Percentiles rank a stretch among this genome's conserved stretches.
Evolutionary conservation across 164 flowering plant genomes (phyloP).

Genomic region (Tinospora cordifolia): DNA sequence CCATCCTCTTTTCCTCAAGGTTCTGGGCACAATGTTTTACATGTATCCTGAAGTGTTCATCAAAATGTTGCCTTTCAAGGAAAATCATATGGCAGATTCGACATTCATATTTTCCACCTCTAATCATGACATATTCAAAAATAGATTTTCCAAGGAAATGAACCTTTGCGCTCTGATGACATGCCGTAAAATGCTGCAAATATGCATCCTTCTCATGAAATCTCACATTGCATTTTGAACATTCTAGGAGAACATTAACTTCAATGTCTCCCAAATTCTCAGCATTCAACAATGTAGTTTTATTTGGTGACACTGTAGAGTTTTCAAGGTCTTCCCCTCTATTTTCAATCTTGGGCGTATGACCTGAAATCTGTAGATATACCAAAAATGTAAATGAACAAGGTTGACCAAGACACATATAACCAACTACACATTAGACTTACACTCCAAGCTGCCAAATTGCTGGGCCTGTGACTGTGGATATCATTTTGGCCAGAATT

Average conservation of each 20-base stretch:
- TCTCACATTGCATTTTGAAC: slow-evolving; percentile 57
- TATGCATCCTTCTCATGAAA: slow-evolving; percentile 63
- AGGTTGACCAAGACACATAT: slow-evolving; percentile 1
- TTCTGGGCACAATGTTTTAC: too few species aligned
- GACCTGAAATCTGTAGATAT: slow-evolving; percentile 30
- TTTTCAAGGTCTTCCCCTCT: slow-evolving; percentile 17
- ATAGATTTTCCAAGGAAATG: slow-evolving; percentile 51
- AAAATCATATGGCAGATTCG: slow-evolving; percentile 75
- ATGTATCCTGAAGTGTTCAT: too few species aligned
- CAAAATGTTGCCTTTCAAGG: slow-evolving; percentile 42
- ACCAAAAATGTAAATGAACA: slow-evolving; percentile 8
- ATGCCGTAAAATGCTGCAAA: slow-evolving; percentile 56
- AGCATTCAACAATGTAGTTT: slow-evolving; percentile 15
- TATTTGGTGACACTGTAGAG: slow-evolving; percentile 24
- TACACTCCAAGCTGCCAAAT: slow-evolving; percentile 29
- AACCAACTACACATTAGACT: slow-evolving; percentile 18
- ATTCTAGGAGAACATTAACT: slow-evolving; percentile 57
- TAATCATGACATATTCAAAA: slow-evolving; percentile 59
- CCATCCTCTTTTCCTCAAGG: slow-evolving; percentile 10
- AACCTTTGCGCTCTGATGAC: slow-evolving; percentile 57
- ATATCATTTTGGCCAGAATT: slow-evolving; percentile 11
- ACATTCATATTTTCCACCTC: slow-evolving; percentile 58
- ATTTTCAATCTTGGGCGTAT: slow-evolving; percentile 16
- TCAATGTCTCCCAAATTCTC: slow-evolving; percentile 40
- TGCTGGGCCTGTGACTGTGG: slow-evolving; percentile 11